These are phyloP conservation scores for Neurospora sp. DNA, from an alignment of 495 filamentous ascomycete species.

Conservation along the genomic window DNA sequence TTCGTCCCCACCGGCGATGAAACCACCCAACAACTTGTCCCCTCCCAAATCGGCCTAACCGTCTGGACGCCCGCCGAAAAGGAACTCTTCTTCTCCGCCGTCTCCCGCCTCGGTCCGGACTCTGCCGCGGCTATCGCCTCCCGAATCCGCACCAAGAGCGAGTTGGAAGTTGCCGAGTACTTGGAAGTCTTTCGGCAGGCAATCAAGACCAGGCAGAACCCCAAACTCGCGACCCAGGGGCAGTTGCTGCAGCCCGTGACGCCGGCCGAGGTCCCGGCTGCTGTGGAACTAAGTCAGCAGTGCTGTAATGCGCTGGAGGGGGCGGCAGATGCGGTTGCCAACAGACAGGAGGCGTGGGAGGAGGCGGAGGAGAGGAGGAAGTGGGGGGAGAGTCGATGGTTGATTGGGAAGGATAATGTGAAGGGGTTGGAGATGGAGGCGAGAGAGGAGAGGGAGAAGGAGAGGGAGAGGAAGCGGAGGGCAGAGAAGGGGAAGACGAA, in stretches of 20 bases:
- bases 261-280: constrained; percentile 52
- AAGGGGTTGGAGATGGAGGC: neutral
- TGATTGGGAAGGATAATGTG: neutral
- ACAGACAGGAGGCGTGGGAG: constrained; percentile 48
- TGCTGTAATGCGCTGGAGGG: constrained; percentile 57
- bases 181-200: constrained; percentile 48
- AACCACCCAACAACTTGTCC: constrained; percentile 2
- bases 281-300: constrained; percentile 58
- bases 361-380: constrained; percentile 41
- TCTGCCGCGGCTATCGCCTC: constrained; percentile 50
- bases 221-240: neutral
- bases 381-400: constrained; percentile 26
- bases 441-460: neutral
- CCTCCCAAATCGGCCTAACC: constrained; percentile 56
- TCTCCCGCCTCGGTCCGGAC: constrained; percentile 53
- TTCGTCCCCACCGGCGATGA: constrained; percentile 11
- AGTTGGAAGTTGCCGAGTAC: constrained; percentile 63
- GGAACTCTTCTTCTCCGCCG: constrained; percentile 50
- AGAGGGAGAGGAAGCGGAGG: constrained; percentile 24
- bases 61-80: constrained; percentile 66
- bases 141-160: constrained; percentile 59
- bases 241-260: constrained; percentile 8
- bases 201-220: neutral
- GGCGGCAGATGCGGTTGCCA: constrained; percentile 51
- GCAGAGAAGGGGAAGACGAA: constrained; percentile 6